Percentiles rank a stretch among this genome's conserved stretches.
Evolutionary conservation across 768 basidiomycete genomes (phyloP).

Genomic region (Lactarius indigo): DNA sequence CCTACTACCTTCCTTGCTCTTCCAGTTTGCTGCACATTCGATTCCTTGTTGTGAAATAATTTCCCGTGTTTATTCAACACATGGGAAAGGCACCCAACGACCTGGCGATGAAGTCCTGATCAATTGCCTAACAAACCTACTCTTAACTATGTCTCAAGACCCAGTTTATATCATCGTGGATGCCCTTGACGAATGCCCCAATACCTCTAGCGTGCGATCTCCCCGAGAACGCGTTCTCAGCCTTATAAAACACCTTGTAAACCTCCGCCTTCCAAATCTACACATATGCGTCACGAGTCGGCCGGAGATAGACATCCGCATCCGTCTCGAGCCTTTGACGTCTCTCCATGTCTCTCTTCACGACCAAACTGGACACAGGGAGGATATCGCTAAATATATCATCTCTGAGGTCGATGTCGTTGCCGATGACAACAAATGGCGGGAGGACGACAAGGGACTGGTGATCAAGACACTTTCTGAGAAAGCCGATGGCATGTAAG

Average conservation of each 20-base stretch:
- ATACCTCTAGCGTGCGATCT: neutral
- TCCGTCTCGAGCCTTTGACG: neutral
- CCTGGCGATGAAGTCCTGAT: neutral
- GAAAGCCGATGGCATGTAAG: neutral
- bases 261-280: neutral
- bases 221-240: neutral
- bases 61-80: neutral
- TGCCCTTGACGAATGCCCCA: neutral
- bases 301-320: neutral
- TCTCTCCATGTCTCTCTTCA: neutral
- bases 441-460: neutral
- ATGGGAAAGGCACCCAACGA: neutral
- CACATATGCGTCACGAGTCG: neutral
- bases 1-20: neutral
- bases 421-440: neutral
- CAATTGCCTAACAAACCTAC: neutral
- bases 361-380: neutral
- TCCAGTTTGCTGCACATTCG: neutral
- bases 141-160: neutral
- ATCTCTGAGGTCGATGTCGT: neutral
- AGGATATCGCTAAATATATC: neutral
- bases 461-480: neutral
- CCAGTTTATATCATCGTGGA: neutral
- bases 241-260: neutral
- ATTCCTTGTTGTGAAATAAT: neutral